These are phyloP conservation scores for Ogataea zsoltii DNA, from an alignment of 805 yeast genomes.

Conservation along the genomic window DNA sequence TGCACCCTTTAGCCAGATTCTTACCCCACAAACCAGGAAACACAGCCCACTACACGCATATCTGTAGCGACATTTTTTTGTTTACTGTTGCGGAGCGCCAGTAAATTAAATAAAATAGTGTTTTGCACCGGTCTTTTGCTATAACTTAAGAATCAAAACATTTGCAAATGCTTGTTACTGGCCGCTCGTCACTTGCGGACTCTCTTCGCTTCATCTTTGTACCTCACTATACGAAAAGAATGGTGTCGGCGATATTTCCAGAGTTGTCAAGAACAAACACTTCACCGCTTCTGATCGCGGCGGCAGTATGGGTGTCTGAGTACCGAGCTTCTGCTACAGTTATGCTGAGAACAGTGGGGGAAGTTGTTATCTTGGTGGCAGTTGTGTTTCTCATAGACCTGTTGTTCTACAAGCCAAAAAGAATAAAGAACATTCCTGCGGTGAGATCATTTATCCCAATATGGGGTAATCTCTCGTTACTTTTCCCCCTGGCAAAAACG, in stretches of 20 bases:
- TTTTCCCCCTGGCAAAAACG: conserved; percentile 27
- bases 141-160: background rate
- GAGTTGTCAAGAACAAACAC: conserved; percentile 5
- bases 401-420: conserved; percentile 11
- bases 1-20: background rate
- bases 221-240: background rate
- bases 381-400: conserved; percentile 7
- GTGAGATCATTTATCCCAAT: conserved; percentile 27
- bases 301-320: conserved; percentile 6
- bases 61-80: background rate
- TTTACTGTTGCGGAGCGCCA: conserved; percentile 7
- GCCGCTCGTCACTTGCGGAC: background rate
- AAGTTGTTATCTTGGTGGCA: background rate
- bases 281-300: conserved; percentile 1
- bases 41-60: too few species aligned
- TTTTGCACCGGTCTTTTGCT: background rate
- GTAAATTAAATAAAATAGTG: background rate
- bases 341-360: background rate
- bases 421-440: conserved; percentile 21
- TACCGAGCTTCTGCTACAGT: background rate
- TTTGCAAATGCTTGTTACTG: conserved; percentile 2
- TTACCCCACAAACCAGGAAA: too few species aligned
- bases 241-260: conserved; percentile 5
- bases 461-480: conserved; percentile 26
- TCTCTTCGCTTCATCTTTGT: background rate